Evolutionary conservation across 2,329 filamentous ascomycete species (phyloP).

Genomic region (Bertia moriformis): DNA sequence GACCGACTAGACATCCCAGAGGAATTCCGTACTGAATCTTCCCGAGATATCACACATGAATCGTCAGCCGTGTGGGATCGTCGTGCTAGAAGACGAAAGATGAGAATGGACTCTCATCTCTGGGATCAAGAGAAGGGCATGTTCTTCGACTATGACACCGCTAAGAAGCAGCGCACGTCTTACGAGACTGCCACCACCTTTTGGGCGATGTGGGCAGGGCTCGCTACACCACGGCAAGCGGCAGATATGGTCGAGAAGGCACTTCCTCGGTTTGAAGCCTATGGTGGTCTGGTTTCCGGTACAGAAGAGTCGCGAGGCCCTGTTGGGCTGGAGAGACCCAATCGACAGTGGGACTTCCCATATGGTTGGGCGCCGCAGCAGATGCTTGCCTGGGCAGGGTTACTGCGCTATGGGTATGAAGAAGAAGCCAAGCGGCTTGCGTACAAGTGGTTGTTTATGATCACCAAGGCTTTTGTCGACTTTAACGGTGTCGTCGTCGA

Average conservation of each 20-base stretch:
- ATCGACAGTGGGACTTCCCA: constrained; percentile 95
- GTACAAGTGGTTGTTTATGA: constrained; percentile 97
- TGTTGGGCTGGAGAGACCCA: constrained; percentile 69
- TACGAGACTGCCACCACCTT: constrained; percentile 92
- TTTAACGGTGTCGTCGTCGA: constrained; percentile 97
- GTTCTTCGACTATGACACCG: constrained; percentile 95
- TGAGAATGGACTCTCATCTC: constrained; percentile 78
- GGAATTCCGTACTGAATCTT: constrained; percentile 62
- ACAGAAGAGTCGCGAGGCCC: constrained; percentile 77
- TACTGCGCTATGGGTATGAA: constrained; percentile 80
- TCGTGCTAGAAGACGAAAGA: constrained; percentile 68
- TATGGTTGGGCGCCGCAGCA: constrained; percentile 98
- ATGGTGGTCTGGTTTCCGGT: constrained; percentile 76
- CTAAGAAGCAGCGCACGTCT: constrained; percentile 60
- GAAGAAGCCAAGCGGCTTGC: constrained; percentile 79
- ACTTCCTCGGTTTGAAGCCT: constrained; percentile 74
- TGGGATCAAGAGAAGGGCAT: constrained; percentile 88
- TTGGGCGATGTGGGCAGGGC: constrained; percentile 93
- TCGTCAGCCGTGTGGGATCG: constrained; percentile 83
- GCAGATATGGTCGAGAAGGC: constrained; percentile 65
- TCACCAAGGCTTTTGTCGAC: constrained; percentile 94
- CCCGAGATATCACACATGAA: constrained; percentile 56
- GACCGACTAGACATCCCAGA: constrained; percentile 70
- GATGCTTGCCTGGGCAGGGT: constrained; percentile 89
- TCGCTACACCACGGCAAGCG: constrained; percentile 76